phyloP scores from a whole-genome alignment of 306 rosid genomes.

The Quercus agrifolia region DNA sequence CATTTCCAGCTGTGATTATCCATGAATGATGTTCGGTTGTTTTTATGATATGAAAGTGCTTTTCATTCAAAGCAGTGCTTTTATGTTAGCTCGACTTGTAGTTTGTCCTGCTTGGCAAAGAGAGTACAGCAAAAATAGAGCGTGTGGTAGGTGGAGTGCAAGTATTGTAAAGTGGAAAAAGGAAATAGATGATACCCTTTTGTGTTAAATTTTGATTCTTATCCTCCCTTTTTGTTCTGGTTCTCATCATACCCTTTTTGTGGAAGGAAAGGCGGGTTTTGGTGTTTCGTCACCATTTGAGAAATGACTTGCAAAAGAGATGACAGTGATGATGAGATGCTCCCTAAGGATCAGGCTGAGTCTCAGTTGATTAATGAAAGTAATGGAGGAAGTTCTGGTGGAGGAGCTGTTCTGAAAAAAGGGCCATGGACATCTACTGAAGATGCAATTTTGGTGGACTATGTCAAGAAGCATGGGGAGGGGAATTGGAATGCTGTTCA shows the following conservation, averaged over 20 bases:
- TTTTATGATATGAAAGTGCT: neutral
- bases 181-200: neutral
- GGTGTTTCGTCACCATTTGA: slow-evolving; percentile 21
- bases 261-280: slow-evolving; percentile 32
- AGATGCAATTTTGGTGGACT: slow-evolving; percentile 84
- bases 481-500: slow-evolving; percentile 99
- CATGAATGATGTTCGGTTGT: neutral
- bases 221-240: slow-evolving; percentile 13
- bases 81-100: neutral
- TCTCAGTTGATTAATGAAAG: slow-evolving; percentile 53
- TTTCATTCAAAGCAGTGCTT: slow-evolving; percentile 9
- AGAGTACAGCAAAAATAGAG: neutral
- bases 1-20: neutral
- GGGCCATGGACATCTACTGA: slow-evolving; percentile 97
- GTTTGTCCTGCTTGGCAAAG: neutral
- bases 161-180: slow-evolving; percentile 7
- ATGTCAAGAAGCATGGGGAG: slow-evolving; percentile 89
- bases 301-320: slow-evolving; percentile 53
- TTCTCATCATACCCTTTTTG: slow-evolving; percentile 9
- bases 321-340: slow-evolving; percentile 56
- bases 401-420: slow-evolving; percentile 63
- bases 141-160: neutral
- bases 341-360: slow-evolving; percentile 38
- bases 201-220: neutral
- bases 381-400: slow-evolving; percentile 36